These are phyloP conservation scores for Sergeia podlipaevii DNA, from an alignment of 208 protist species.

Conservation along the genomic window DNA sequence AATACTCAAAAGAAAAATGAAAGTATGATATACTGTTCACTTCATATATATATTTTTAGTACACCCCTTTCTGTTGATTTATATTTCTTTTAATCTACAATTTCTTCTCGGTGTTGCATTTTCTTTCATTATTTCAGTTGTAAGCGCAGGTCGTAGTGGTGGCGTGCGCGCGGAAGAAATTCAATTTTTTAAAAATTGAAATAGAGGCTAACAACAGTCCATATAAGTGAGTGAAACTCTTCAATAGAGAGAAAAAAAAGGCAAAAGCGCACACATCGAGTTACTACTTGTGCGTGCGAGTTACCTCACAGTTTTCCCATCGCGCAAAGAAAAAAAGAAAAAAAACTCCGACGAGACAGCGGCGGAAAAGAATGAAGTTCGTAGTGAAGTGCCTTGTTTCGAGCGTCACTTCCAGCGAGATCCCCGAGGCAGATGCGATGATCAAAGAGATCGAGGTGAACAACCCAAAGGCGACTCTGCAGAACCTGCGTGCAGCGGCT, in stretches of 20 bases:
- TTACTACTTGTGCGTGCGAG: slow-evolving; percentile 3
- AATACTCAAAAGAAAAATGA: slow-evolving; percentile 1
- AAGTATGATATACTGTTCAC: slow-evolving; percentile 11
- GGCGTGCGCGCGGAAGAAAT: too few species aligned
- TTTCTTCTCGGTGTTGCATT: too few species aligned
- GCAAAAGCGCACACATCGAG: too few species aligned
- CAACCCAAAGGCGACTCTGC: slow-evolving; percentile 70
- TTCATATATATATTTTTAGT: background rate
- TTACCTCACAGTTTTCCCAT: background rate
- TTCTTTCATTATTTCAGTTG: too few species aligned
- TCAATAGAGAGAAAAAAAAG: too few species aligned
- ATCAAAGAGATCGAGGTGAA: slow-evolving; percentile 70
- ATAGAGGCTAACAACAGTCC: too few species aligned
- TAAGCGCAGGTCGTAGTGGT: too few species aligned
- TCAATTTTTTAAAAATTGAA: too few species aligned
- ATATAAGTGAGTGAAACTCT: too few species aligned
- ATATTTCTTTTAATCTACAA: too few species aligned
- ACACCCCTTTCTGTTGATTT: too few species aligned
- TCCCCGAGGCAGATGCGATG: slow-evolving; percentile 24
- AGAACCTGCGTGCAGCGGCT: slow-evolving; percentile 64
- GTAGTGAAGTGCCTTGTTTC: slow-evolving; percentile 44
- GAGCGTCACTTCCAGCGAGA: slow-evolving; percentile 28
- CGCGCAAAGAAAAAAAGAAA: background rate
- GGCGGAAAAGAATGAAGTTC: slow-evolving; percentile 50
- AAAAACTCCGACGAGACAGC: background rate